These are phyloP conservation scores for Diplogelasinospora grovesii DNA, from an alignment of 495 filamentous ascomycete species.

Conservation along the genomic window DNA sequence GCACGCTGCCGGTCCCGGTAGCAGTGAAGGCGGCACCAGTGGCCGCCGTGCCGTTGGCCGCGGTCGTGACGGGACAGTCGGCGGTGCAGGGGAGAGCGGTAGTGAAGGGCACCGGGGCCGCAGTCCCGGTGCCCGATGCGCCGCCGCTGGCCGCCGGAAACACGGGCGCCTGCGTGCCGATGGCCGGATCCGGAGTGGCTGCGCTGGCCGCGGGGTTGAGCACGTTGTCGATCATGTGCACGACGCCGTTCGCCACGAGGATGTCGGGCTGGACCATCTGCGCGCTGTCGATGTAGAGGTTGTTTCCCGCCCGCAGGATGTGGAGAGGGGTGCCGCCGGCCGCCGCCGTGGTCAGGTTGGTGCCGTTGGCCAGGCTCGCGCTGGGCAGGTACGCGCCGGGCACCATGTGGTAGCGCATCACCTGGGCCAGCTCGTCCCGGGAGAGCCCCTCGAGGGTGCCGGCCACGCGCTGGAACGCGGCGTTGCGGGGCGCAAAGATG, in stretches of 20 bases:
- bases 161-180: conserved; percentile 36
- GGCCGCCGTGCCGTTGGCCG: not conserved
- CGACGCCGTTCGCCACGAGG: conserved; percentile 57
- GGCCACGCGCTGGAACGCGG: conserved; percentile 52
- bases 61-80: conserved; percentile 16
- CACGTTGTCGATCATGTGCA: conserved; percentile 58
- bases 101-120: conserved; percentile 30
- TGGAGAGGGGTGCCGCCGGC: conserved; percentile 24
- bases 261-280: conserved; percentile 52
- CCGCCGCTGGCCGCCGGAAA: conserved; percentile 44
- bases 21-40: not conserved
- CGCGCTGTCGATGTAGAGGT: conserved; percentile 41
- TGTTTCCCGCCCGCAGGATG: conserved; percentile 13
- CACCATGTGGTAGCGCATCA: conserved; percentile 53
- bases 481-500: conserved; percentile 56
- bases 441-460: conserved; percentile 41
- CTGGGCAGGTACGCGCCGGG: conserved; percentile 44
- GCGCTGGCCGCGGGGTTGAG: conserved; percentile 49
- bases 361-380: conserved; percentile 32
- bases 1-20: not conserved
- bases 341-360: conserved; percentile 39
- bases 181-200: conserved; percentile 34
- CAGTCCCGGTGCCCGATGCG: conserved; percentile 11
- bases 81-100: conserved; percentile 27
- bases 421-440: conserved; percentile 32